Evolutionary conservation across 805 yeast genomes (phyloP), one percentile per base, ranked within the genome.

Genomic region (Candida ficus): DNA sequence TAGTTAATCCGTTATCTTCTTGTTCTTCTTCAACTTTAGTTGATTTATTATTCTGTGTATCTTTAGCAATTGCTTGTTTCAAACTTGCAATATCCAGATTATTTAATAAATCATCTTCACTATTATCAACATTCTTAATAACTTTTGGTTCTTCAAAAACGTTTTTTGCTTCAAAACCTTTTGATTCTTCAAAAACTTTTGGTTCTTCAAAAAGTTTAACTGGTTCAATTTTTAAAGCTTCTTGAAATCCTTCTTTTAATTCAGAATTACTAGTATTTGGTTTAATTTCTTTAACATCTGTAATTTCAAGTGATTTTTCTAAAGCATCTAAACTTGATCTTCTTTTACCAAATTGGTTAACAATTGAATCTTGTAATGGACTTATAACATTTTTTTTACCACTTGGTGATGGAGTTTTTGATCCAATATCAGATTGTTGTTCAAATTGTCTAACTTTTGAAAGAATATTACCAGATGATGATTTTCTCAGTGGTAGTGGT

Each of bases 371-470:
- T 23, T 52, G 45, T 10, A 54, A 39, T 3, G 54, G 54, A 33
- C 52, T 53, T 7, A 48, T 39, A 12, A 42, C 22, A 7, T 16
- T 7, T 29, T 41, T 46, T 29, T 35, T 45, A 2, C 41, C 18
- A n/a, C 13, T 12, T 13, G 45, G 41, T 2, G 44, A 38, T 16
- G 51, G 41, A 18, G 49, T 52, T 39, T 41, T 46, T 4, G 51
- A 27, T n/a, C 14, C 36, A 16, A 46, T 35, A 4, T 28, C 35
- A 3, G 33, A 26, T 33, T 49, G 56, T 33, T 52, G 56, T 29
- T 57, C 64, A 40, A 54, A 57, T 35, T 58, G 63, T 48, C 46
- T 60, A 35, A 58, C 58, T 38, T 54, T 54, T 4, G 61, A 57
- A 27, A 62, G 44, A 12, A 62, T 59, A 35, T 53, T 56, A 10